These are phyloP conservation scores for Talaromyces adpressus DNA, from an alignment of 495 filamentous ascomycete genomes.

Conservation along the genomic window DNA sequence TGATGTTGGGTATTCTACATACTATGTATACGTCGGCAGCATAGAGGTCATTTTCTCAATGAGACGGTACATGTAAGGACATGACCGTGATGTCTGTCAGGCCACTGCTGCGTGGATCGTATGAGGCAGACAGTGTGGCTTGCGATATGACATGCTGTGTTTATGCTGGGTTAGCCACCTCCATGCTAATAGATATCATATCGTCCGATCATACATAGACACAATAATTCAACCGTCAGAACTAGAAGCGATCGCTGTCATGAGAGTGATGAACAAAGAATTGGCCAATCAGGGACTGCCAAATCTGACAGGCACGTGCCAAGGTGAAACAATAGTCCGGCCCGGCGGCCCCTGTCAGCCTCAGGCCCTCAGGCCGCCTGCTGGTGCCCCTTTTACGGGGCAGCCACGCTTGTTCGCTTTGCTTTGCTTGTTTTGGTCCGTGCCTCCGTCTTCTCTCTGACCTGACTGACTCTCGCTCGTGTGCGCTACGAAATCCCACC, in stretches of 20 bases:
- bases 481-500: not conserved
- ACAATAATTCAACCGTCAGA: too few relatives aligned
- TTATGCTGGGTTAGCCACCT: too few relatives aligned
- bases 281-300: not conserved
- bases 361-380: not conserved
- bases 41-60: too few relatives aligned
- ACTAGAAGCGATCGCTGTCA: too few relatives aligned
- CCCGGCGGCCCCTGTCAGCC: not conserved
- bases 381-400: not conserved
- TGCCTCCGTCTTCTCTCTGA: not conserved
- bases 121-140: not conserved
- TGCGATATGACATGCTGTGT: too few relatives aligned
- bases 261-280: too few relatives aligned
- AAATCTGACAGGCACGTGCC: not conserved
- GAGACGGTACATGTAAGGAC: too few relatives aligned
- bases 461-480: not conserved
- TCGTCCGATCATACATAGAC: not conserved
- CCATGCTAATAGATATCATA: not conserved
- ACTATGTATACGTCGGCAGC: too few relatives aligned
- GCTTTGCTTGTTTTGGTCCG: slow-evolving; percentile 5
- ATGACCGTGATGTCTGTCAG: not conserved
- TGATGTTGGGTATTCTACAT: too few relatives aligned
- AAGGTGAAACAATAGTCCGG: slow-evolving; percentile 2
- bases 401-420: not conserved
- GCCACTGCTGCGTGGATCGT: not conserved